Percentiles rank a stretch among this genome's conserved stretches.
Conservation (phyloP, 805 yeast genomes). For the Metschnikowia koreensis region DNA sequence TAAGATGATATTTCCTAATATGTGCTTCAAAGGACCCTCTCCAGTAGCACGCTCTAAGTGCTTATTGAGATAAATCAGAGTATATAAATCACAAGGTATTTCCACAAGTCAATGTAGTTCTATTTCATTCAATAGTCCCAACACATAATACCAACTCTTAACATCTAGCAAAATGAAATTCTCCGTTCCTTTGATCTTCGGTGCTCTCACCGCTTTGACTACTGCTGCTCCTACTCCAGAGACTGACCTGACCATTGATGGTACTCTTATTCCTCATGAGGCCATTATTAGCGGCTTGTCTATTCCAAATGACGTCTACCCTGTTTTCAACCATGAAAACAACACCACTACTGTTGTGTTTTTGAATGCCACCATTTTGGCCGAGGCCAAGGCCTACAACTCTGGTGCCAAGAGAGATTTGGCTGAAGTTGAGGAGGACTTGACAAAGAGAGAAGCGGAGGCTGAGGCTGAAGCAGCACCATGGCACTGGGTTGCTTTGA, state of each 20-base stretch:
- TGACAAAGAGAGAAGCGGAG: slow-evolving; percentile 18
- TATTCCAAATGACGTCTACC: slow-evolving; percentile 14
- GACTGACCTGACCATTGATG: slow-evolving; percentile 1
- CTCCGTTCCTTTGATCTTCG: slow-evolving; percentile 13
- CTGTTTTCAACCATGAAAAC: slow-evolving; percentile 13
- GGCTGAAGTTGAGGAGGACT: slow-evolving; percentile 4
- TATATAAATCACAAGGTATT: not conserved
- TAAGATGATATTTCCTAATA: slow-evolving; percentile 1
- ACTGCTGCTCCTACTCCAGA: slow-evolving; percentile 15
- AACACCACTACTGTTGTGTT: slow-evolving; percentile 13
- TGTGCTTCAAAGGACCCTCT: slow-evolving; percentile 12
- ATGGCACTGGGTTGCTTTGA: slow-evolving; percentile 13
- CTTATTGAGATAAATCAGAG: not conserved
- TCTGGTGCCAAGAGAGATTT: slow-evolving; percentile 8
- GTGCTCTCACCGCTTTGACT: slow-evolving; percentile 13
- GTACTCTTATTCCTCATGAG: slow-evolving; percentile 13
- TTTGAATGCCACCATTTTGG: slow-evolving; percentile 19
- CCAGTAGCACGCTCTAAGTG: not conserved
- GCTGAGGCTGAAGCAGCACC: slow-evolving; percentile 11
- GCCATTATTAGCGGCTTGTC: slow-evolving; percentile 15
- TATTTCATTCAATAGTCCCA: not conserved
- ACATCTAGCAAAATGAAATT: slow-evolving; percentile 13
- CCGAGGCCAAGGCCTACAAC: slow-evolving; percentile 12
- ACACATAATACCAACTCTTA: not conserved
- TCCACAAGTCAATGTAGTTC: not conserved